Percentiles rank a stretch among this genome's conserved stretches.
Evolutionary conservation across 2,329 filamentous ascomycete genomes (phyloP).

Genomic region (Hyphodiscus sp.): DNA sequence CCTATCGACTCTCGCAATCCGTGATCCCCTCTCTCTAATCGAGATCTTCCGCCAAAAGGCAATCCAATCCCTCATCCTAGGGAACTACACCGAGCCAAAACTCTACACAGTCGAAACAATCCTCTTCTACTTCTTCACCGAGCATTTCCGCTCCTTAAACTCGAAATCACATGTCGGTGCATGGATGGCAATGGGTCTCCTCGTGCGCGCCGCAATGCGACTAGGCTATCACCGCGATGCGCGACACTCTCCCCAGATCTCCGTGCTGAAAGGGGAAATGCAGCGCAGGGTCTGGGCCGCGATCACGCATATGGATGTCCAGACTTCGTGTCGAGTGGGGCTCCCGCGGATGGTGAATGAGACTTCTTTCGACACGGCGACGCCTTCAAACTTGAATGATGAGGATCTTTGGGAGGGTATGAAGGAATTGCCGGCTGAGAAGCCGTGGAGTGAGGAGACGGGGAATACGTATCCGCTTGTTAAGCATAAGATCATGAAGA

Average conservation of each 20-base stretch:
- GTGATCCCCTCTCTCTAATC: conserved; percentile 35
- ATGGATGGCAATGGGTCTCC: conserved; percentile 46
- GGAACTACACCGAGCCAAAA: conserved; percentile 45
- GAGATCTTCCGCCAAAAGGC: conserved; percentile 42
- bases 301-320: conserved; percentile 50
- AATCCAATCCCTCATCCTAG: conserved; percentile 44
- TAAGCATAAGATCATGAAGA: conserved; percentile 41
- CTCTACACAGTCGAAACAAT: conserved; percentile 44
- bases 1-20: conserved; percentile 39
- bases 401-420: conserved; percentile 55
- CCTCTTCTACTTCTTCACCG: conserved; percentile 44
- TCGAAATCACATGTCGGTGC: conserved; percentile 46
- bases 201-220: conserved; percentile 48
- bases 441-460: conserved; percentile 51
- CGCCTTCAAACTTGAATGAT: conserved; percentile 57
- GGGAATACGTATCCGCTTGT: conserved; percentile 45
- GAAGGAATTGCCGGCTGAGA: conserved; percentile 46
- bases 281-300: conserved; percentile 51
- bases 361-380: conserved; percentile 54
- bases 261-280: conserved; percentile 54
- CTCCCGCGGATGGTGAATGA: conserved; percentile 60
- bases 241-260: conserved; percentile 40
- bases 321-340: conserved; percentile 62
- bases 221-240: conserved; percentile 54
- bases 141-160: conserved; percentile 40